Evolutionary conservation across 2,329 filamentous ascomycete species (phyloP), one percentile per base, ranked within the genome.

Genomic region (Leptosphaerulina australis): DNA sequence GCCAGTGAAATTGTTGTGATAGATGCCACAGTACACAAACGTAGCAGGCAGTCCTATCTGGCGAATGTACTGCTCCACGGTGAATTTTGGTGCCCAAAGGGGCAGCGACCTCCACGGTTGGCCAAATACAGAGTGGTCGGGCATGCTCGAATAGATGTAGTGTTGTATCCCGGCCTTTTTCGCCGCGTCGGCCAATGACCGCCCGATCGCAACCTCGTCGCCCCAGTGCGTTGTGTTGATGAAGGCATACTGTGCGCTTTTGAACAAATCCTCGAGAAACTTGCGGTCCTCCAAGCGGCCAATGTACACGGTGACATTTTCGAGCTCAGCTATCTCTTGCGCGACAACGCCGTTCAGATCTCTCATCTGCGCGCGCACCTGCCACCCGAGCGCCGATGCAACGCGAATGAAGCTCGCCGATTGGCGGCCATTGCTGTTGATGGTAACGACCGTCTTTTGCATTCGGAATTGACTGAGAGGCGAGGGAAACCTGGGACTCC

Each of bases 1-100:
- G 36, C 90, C 94, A 22, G 93, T 97, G 75, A 97, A 99, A 72
- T 99, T 97, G 76, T 97, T 97, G 80, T 97, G 96, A 80, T 97
- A 99, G 64, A 97, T 97, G 52, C 93, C 94, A 8, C 92, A 91
- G 74, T 97, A 97, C 59, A 97, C 87, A 72, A 96, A 97, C 0
- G 93, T 97, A 1, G 92, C 86, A 0, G 90, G 90, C 9, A 97
- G 80, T 8, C 86, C 86, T 30, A 96, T 83, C 69, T 91, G 84
- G 50, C 90, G 85, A 41, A 97, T 83, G 72, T 97, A 96, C 45
- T 94, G 88, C 74, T 97, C 94, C 31, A 97, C 88, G 39, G 89
- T 87, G 74, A 95, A 91, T 75, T 99, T 99, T 54, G 88, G 87
- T 4, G 89, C 86, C 93, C 94, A 99, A 44, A 96, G 82, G 0